phyloP scores from a whole-genome alignment of 2,329 filamentous ascomycete genomes.

The Diaporthe capsici region DNA sequence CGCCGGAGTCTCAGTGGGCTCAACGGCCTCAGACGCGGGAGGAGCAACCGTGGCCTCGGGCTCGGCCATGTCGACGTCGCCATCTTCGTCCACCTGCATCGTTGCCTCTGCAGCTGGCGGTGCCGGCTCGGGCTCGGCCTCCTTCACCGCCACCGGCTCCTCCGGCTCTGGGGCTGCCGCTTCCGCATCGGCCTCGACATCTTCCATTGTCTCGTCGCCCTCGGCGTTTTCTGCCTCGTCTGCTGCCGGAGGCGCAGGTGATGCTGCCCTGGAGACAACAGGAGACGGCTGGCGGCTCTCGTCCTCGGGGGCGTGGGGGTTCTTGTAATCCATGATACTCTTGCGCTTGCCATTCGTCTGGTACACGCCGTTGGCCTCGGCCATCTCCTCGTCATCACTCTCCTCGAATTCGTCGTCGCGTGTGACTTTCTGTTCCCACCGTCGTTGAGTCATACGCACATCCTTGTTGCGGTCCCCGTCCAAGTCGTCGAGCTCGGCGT shows the following conservation, averaged over 20 bases:
- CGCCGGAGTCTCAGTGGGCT: constrained; percentile 48
- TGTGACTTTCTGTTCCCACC: constrained; percentile 83
- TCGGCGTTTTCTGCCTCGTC: constrained; percentile 6
- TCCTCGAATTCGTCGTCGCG: constrained; percentile 87
- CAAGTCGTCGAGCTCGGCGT: constrained; percentile 75
- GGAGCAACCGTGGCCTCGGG: background rate
- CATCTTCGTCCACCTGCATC: constrained; percentile 59
- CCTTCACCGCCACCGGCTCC: constrained; percentile 42
- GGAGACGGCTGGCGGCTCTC: constrained; percentile 41
- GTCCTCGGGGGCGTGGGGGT: constrained; percentile 60
- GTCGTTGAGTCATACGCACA: constrained; percentile 82
- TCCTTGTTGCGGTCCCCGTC: constrained; percentile 93
- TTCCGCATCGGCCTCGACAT: constrained; percentile 50
- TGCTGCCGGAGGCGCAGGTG: constrained; percentile 30
- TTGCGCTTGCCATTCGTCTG: constrained; percentile 62
- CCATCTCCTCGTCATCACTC: constrained; percentile 90
- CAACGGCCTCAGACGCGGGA: constrained; percentile 42
- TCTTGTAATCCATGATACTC: constrained; percentile 66
- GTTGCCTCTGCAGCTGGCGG: constrained; percentile 40
- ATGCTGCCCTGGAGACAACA: constrained; percentile 41
- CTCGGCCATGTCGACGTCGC: constrained; percentile 66
- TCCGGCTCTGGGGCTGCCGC: constrained; percentile 47
- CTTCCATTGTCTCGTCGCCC: constrained; percentile 44
- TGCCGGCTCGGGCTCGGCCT: constrained; percentile 14
- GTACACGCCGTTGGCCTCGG: constrained; percentile 79